These are phyloP conservation scores for Linaria vulgaris DNA, from an alignment of 257 asterid genomes.

Conservation along the genomic window DNA sequence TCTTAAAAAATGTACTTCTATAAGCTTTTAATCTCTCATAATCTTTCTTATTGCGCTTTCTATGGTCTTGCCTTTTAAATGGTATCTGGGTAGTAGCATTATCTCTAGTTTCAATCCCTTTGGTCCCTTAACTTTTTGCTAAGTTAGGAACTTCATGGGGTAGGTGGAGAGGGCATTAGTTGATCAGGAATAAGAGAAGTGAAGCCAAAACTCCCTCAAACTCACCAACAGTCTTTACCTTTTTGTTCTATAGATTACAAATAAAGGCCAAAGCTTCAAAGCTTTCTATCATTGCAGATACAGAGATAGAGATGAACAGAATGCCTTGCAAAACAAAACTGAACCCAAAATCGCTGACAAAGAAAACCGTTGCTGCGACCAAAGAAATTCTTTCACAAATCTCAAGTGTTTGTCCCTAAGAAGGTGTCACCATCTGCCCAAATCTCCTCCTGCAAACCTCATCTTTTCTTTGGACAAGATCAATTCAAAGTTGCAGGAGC, in stretches of 20 bases:
- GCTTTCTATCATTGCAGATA: no score
- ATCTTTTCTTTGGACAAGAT: no score
- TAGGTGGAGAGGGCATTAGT: not conserved
- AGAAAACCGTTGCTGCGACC: no score
- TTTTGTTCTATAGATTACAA: conserved; percentile 12
- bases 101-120: conserved; percentile 24
- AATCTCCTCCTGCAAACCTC: no score
- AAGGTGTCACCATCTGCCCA: no score
- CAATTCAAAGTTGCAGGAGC: no score
- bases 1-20: not conserved
- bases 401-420: no score
- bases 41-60: not conserved
- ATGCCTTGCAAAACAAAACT: no score
- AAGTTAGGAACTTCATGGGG: conserved; percentile 3
- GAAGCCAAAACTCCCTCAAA: conserved; percentile 18
- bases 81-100: not conserved
- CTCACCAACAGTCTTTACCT: conserved; percentile 27
- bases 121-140: conserved; percentile 25
- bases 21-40: not conserved
- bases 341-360: no score
- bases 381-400: no score
- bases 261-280: no score
- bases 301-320: no score
- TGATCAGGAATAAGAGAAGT: conserved; percentile 13
- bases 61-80: not conserved